Evolutionary conservation across 2,329 filamentous ascomycete genomes (phyloP), one percentile per base, ranked within the genome.

Genomic region (Lithohypha guttulata): DNA sequence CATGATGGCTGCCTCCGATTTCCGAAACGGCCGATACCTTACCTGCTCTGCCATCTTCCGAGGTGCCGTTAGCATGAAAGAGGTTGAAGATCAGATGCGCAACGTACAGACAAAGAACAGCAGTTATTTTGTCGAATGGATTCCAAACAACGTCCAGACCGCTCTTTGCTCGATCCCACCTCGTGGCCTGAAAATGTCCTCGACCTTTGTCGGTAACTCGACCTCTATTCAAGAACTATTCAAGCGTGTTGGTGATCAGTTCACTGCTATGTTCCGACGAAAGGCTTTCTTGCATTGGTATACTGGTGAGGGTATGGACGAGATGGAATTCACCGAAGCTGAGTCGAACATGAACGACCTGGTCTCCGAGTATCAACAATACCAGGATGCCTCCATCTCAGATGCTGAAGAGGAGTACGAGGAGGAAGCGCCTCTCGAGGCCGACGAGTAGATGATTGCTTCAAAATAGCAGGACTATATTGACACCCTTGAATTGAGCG

Each of bases 221-320:
- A 98, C 91, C 57, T 93, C 89, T 53, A 98, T 98, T 70, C 91
- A 98, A 77, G 91, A 98, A 75, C 84, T 98, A 58, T 98, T 98
- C 84, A 96, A 98, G 85, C 89, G 91, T 79, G 75, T 98, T 57
- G 91, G 91, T 63, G 91, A 98, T 69, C 91, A 98, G 73, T 98
- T 98, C 79, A 87, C 82, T 71, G 91, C 87, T 64, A 98, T 98
- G 91, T 98, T 98, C 82, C 79, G 91, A 73, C 86, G 91, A 72
- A 98, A 96, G 84, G 91, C 91, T 80, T 98, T 98, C 86, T 84
- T 98, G 79, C 91, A 96, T 76, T 98, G 91, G 91, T 98, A 98
- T 74, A 98, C 91, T 79, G 87, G 87, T 62, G 91, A 98, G 78
- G 91, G 91, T 73, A 98, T 98, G 91, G 91, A 98, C 71, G 91